phyloP scores from a whole-genome alignment of 2,329 filamentous ascomycete genomes.

The Gnomoniopsis smithogilvyi region DNA sequence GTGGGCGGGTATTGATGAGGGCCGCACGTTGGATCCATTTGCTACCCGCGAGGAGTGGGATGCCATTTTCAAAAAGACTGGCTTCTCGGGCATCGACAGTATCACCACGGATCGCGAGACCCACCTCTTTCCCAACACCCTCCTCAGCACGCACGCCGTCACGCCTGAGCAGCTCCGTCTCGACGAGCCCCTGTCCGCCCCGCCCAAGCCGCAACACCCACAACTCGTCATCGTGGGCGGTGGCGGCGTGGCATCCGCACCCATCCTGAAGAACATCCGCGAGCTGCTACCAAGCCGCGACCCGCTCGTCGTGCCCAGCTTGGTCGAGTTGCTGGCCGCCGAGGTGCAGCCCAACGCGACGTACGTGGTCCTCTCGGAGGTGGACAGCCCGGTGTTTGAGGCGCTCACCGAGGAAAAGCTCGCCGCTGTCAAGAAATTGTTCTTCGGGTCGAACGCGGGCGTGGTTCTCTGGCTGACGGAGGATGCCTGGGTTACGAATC shows the following conservation, averaged over 20 bases:
- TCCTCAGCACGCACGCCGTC: neutral
- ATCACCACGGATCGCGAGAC: neutral
- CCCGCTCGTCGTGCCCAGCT: neutral
- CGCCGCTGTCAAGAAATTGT: neutral
- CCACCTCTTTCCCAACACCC: neutral
- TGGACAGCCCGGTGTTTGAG: no score
- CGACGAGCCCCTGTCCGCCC: neutral
- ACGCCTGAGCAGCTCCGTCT: neutral
- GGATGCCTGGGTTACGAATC: constrained; percentile 9
- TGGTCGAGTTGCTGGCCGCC: no score
- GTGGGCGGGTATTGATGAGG: constrained; percentile 2
- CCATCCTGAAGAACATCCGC: neutral
- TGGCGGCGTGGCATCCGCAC: neutral
- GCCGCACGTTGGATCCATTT: neutral
- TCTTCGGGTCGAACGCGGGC: neutral
- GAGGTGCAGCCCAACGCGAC: no score
- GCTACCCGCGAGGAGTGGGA: neutral
- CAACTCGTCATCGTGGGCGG: neutral
- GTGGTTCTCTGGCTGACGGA: neutral
- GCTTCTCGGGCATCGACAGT: neutral
- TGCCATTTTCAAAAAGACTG: neutral
- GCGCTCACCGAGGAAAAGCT: neutral
- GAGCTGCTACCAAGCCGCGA: neutral
- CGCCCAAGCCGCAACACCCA: neutral
- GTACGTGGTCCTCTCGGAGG: no score